Base-by-base conservation (phyloP, 495 filamentous ascomycete species). In the Trichoderma virens region DNA sequence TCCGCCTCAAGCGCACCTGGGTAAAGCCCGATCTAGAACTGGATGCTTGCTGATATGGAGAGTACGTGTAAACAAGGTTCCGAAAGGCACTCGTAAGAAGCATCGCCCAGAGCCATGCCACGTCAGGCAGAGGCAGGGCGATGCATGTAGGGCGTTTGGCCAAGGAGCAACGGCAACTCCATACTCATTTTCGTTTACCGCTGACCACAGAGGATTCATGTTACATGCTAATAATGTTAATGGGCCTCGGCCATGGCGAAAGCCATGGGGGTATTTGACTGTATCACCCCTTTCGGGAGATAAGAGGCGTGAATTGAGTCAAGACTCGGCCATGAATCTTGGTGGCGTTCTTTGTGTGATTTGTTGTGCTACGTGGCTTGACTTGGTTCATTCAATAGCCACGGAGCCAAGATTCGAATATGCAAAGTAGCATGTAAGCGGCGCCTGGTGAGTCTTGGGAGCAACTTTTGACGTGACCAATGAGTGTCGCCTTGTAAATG, bases 91-190 rank as follows among this genome's bases (percentile, higher is more conserved):
- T 1, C 9, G 23, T 27, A 31, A 56, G 23, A 56, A 56, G 27
- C 23, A 27, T 16, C 51, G 51, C 51, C 25, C 51, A 28, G 23
- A 56, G 51, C 51, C 28, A 56, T 27, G 51, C 51, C 51, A 56
- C 51, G 51, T 56, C 51, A 56, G 51, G 51, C 20, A 27, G 38
- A 47, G n/a, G 43, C 43, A 47, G 43, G 43, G 43, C 43, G 43
- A 47, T 2, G 43, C 18, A 47, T 47, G 43, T 47, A 47, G 51
- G 51, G 51, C 23, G 45, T 11, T 16, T 51, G 5, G 45, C 5
- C 20, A 23, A n/a, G n/a, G n/a, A n/a, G 51, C 43, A 20, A 18
- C 38, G 9, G 38, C 18, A n/a, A 51, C 8, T 51, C 23, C 18
- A 51, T 51, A n/a, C n/a, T 20, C 8, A 23, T 3, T 35, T 35